Base-by-base conservation (phyloP, 108 stramenopile genomes). In the Nitzschia inconspicua region DNA sequence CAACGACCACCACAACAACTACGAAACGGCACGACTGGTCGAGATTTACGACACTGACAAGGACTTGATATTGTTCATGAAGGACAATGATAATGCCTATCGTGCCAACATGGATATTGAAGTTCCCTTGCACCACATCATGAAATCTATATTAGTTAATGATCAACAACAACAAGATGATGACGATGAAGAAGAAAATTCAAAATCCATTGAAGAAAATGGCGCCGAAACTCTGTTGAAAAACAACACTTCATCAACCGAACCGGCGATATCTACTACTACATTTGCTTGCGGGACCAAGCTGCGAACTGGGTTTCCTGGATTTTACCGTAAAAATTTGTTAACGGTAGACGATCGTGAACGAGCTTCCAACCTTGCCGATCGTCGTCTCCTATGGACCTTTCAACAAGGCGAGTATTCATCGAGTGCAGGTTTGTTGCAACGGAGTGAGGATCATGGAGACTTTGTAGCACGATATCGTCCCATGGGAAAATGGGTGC, bases 81-180 rank as follows among this genome's bases (percentile, higher is more conserved):
- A 54, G 20, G 53, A 54, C 34, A 54, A 54, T 31, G 30, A 54
- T 16, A 54, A 54, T 19, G 18, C 27, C 25, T 51, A 51, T 27
- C 25, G 37, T 39, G 37, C n/a, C 37, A 14, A 14, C n/a, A 39
- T 39, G 37, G 37, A 11, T 14, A 14, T 11, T 39, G 37, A 11
- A 14, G 0, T n/a, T 39, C 14, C n/a, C n/a, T 39, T 39, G n/a
- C 37, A 39, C n/a, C 11, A 39, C 1, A 39, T 39, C 14, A 14
- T 14, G n/a, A 39, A 39, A 39, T 39, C 11, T 39, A 39, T n/a
- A 39, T n/a, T n/a, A n/a, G n/a, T n/a, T n/a, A n/a, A n/a, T n/a
- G n/a, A n/a, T n/a, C n/a, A n/a, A n/a, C n/a, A n/a, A n/a, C n/a
- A n/a, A n/a, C n/a, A n/a, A n/a, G n/a, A n/a, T n/a, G n/a, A n/a